Base-by-base conservation (phyloP, 345 rosid species). In the Lagerstroemia speciosa region DNA sequence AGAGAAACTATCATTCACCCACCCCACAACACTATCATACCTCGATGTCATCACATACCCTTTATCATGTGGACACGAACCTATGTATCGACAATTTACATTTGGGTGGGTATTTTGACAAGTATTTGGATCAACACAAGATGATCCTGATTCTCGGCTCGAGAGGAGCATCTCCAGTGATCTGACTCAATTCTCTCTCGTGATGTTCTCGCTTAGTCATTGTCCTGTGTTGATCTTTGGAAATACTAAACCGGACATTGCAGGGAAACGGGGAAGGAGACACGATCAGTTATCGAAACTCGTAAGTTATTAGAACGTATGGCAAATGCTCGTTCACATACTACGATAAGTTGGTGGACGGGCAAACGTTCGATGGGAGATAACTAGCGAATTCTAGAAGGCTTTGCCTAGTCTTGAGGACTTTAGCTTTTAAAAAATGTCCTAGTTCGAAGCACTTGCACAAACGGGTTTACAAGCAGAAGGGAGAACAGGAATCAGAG, bases 1-100 rank as follows among this genome's bases (percentile, higher is more conserved):
- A 27, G 63, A 58, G 63, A 58, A 58, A 20, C 63, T 58, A 58
- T 58, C 63, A 58, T 57, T 57, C 62, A 38, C 14, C 14, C 14
- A 58, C 2, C 33, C 63, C 63, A 15, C n/a, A 30, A 30, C 34
- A 58, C 63, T 58, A 58, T 27, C 63, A 58, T 58, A 30, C 7
- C 63, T 26, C 33, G 6, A 58, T 58, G 29, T 27, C 63, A 58
- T 58, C 10, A 26, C 20, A 29, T 58, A 58, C 63, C 33, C 63
- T 58, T 58, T 58, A 58, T 10, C 33, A 5, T 8, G 1, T 16
- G 12, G 12, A 30, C 31, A 26, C 2, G 30, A 24, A 14, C 31
- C 31, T 9, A 36, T 15, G 19, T 15, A 43, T n/a, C 14, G 31
- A 55, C 3, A 55, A 26, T 55, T 24, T 55, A 55, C 1, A 55